Percentiles rank a stretch among this genome's conserved stretches.
Evolutionary conservation across 768 basidiomycete species (phyloP).

Genomic region (Kwoniella bestiolae): DNA sequence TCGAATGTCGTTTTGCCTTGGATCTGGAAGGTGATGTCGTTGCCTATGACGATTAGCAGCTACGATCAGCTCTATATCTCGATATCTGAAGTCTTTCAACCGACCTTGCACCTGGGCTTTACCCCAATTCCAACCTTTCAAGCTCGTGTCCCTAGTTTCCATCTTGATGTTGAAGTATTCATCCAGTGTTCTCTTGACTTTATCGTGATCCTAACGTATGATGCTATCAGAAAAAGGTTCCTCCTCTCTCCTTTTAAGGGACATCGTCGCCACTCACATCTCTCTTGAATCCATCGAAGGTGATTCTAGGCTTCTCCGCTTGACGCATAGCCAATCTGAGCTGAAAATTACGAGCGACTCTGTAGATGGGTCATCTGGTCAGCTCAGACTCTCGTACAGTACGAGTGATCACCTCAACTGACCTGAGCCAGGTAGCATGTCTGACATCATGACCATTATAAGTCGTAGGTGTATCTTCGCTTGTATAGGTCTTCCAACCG

Average conservation of each 20-base stretch:
- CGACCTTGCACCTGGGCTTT: conserved; percentile 89
- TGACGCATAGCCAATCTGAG: conserved; percentile 76
- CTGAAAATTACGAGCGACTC: conserved; percentile 88
- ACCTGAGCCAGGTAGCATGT: conserved; percentile 49
- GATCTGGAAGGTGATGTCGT: conserved; percentile 88
- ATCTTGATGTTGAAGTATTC: conserved; percentile 83
- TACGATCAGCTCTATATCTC: background rate
- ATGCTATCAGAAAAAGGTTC: background rate
- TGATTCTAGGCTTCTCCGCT: conserved; percentile 68
- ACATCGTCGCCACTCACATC: conserved; percentile 65
- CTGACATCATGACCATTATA: conserved; percentile 40
- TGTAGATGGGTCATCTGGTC: conserved; percentile 25
- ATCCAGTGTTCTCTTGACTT: conserved; percentile 76
- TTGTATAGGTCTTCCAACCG: conserved; percentile 78
- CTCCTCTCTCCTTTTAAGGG: background rate
- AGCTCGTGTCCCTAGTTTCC: conserved; percentile 80
- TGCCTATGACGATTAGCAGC: conserved; percentile 62
- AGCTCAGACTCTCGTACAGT: background rate
- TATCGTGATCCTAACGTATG: conserved; percentile 78
- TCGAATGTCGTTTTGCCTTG: conserved; percentile 88
- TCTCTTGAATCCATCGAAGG: conserved; percentile 90
- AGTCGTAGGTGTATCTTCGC: conserved; percentile 64
- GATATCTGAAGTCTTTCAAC: too few species aligned
- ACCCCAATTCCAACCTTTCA: conserved; percentile 99
- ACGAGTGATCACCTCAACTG: conserved; percentile 2